phyloP scores from a whole-genome alignment of 805 yeast genomes.

The Ogataea philodendri region DNA sequence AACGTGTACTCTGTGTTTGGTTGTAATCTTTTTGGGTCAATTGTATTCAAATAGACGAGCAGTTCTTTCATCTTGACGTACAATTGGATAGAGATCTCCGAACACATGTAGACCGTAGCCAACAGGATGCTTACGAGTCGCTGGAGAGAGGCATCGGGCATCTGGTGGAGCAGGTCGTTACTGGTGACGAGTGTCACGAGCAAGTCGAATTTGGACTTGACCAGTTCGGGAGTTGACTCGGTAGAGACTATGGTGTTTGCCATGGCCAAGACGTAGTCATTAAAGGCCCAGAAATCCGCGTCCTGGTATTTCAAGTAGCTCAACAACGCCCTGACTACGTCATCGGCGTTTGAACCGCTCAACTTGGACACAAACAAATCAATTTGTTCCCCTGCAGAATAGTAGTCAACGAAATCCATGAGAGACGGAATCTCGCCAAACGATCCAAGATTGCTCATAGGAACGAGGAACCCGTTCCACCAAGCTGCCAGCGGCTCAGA shows the following conservation, averaged over 20 bases:
- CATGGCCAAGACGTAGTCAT: conserved; percentile 21
- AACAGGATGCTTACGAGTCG: conserved; percentile 23
- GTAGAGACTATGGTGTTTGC: conserved; percentile 15
- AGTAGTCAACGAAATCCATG: conserved; percentile 21
- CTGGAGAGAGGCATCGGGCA: conserved; percentile 2
- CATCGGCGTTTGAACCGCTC: conserved; percentile 1
- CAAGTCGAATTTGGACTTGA: conserved; percentile 10
- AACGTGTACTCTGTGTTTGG: conserved; percentile 2
- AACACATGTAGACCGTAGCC: conserved; percentile 26
- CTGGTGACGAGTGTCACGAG: conserved; percentile 24
- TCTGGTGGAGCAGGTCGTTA: conserved; percentile 16
- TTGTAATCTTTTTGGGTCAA: conserved; percentile 7
- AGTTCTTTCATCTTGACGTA: conserved; percentile 30
- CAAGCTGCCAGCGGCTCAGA: conserved; percentile 18
- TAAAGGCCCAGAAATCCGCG: conserved; percentile 8
- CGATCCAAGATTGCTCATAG: conserved; percentile 19
- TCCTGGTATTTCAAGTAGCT: conserved; percentile 1
- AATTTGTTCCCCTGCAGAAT: conserved; percentile 22
- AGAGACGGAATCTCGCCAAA: conserved; percentile 17
- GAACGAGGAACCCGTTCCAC: conserved; percentile 25
- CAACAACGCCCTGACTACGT: neutral
- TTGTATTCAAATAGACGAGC: conserved; percentile 17
- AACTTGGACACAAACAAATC: conserved; percentile 18
- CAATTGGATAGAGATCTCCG: conserved; percentile 25
- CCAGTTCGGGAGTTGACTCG: neutral